Base-by-base conservation (phyloP, 148 eudicot genomes). In the Simmondsia chinensis region DNA sequence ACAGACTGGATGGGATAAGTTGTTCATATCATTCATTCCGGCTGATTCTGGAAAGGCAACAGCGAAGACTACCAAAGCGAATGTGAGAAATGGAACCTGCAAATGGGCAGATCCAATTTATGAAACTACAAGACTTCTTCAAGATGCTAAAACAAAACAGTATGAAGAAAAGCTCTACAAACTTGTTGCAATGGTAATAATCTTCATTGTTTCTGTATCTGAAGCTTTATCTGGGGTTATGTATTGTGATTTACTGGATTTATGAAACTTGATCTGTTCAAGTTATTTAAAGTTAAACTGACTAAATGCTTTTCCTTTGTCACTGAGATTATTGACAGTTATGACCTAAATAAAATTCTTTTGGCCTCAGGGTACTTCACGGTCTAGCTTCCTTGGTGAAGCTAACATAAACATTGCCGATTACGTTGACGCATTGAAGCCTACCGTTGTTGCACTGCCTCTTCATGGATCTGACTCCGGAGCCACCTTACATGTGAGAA, bases 51-150 rank as follows among this genome's bases (percentile, higher is more conserved):
- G 86, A 24, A 91, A 91, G 69, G 72, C 82, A 61, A 70, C 86
- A 25, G 83, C 83, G 45, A 91, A 91, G 71, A 91, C 99, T 30
- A 86, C 79, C 41, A 91, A 86, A 76, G 79, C 94, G 41, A 77
- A 64, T 75, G 99, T 86, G 54, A 82, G 96, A 73, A 86, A 82
- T 70, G 99, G 99, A 39, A 57, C 77, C 23, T 91, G 99, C 66
- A 86, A 86, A 72, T 91, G 99, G 99, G 76, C 64, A 16, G 99
- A 93, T 77, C 99, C 99, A 39, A 86, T 93, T 9, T 93, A 93
- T 76, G 99, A 93, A 75, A 86, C 82, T 26, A 80, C 99, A 48
- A 75, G 89, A 65, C 94, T 93, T 79, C 94, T 93, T 17, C 83
- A 72, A 51, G 96, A 93, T 59, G 50, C 77, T 34, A 79, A 73